These are phyloP conservation scores for Ceratocystis destructans DNA, from an alignment of 2,329 filamentous ascomycete genomes.

Conservation along the genomic window DNA sequence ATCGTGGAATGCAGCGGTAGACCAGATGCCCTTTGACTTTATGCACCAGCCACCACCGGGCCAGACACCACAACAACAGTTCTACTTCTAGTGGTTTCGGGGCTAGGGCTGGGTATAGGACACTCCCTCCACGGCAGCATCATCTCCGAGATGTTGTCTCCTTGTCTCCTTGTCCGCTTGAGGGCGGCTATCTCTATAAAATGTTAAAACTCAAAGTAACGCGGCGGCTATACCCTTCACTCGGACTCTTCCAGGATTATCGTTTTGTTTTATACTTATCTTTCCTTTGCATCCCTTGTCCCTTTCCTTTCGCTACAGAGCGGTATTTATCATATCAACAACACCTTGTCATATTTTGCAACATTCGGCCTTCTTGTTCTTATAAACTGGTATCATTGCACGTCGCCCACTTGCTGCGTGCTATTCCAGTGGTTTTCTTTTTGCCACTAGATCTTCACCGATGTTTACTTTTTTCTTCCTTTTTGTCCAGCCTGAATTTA, in stretches of 20 bases:
- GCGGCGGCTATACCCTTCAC: slow-evolving; percentile 15
- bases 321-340: background rate
- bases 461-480: slow-evolving; percentile 2
- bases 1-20: slow-evolving; percentile 42
- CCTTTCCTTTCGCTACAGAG: background rate
- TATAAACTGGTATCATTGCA: background rate
- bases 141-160: background rate
- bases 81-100: slow-evolving; percentile 35
- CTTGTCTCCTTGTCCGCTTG: background rate
- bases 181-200: background rate
- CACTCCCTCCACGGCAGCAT: too few species aligned
- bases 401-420: background rate
- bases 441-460: background rate
- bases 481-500: background rate
- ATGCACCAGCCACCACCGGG: slow-evolving; percentile 45
- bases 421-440: background rate
- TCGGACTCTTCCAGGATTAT: background rate
- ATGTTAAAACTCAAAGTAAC: background rate
- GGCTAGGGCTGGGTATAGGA: too few species aligned
- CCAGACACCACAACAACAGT: slow-evolving; percentile 42
- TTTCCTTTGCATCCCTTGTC: background rate
- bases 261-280: background rate
- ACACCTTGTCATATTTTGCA: background rate
- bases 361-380: background rate
- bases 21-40: slow-evolving; percentile 48